These are phyloP conservation scores for Erigeron canadensis DNA, from an alignment of 129 eudicot species.

Conservation along the genomic window DNA sequence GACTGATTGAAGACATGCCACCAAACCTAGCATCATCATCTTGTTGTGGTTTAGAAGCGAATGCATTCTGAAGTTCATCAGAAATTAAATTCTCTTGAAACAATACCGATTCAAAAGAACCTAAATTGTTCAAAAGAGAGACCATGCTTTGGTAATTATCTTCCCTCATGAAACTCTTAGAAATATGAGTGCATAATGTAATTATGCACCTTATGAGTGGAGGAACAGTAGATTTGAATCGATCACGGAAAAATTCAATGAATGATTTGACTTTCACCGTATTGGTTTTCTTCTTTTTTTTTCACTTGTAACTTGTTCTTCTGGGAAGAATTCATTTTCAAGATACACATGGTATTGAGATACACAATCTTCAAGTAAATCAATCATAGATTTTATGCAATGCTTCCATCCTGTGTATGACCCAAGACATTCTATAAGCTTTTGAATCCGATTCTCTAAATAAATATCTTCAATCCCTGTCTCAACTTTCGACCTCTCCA, in stretches of 20 bases:
- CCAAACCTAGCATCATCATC: slow-evolving; percentile 13
- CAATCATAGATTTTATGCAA: slow-evolving; percentile 43
- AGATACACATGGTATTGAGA: slow-evolving; percentile 31
- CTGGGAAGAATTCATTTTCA: slow-evolving; percentile 29
- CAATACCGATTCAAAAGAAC: slow-evolving; percentile 24
- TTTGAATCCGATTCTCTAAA: slow-evolving; percentile 49
- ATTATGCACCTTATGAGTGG: slow-evolving; percentile 35
- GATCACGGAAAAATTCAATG: slow-evolving; percentile 31
- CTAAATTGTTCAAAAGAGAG: slow-evolving; percentile 9
- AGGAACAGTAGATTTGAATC: slow-evolving; percentile 18
- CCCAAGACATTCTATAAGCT: slow-evolving; percentile 46
- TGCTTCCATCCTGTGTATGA: slow-evolving; percentile 56
- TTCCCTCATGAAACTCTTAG: slow-evolving; percentile 24
- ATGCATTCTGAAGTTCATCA: slow-evolving; percentile 1
- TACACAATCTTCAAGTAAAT: slow-evolving; percentile 46
- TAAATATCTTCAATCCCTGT: slow-evolving; percentile 40
- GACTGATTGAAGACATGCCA: slow-evolving; percentile 19
- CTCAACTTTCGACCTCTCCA: slow-evolving; percentile 44
- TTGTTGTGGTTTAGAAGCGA: background rate
- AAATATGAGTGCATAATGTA: slow-evolving; percentile 36
- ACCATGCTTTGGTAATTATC: slow-evolving; percentile 9
- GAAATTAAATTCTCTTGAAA: slow-evolving; percentile 24
- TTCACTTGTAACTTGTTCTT: slow-evolving; percentile 5
- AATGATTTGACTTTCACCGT: slow-evolving; percentile 14
- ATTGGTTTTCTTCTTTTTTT: background rate